phyloP scores from a whole-genome alignment of 306 rosid genomes.

The Cucumis melo region DNA sequence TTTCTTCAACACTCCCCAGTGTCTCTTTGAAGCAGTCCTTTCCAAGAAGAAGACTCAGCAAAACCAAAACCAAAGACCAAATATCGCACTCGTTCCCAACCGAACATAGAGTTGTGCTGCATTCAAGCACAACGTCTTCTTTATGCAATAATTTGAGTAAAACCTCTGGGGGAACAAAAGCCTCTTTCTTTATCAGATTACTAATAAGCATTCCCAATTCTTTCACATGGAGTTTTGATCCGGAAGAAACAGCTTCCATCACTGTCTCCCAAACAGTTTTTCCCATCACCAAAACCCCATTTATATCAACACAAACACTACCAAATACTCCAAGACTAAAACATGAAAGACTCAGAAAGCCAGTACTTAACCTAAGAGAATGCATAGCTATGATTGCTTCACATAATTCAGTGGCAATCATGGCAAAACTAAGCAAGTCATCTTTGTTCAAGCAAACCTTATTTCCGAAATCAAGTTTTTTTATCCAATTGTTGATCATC shows the following conservation, averaged over 20 bases:
- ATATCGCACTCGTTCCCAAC: constrained; percentile 51
- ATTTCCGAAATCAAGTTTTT: constrained; percentile 17
- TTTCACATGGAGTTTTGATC: neutral
- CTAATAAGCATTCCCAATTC: constrained; percentile 19
- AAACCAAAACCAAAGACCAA: constrained; percentile 60
- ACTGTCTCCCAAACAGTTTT: constrained; percentile 22
- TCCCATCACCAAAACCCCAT: constrained; percentile 42
- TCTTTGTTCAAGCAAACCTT: constrained; percentile 21
- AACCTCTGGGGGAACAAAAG: constrained; percentile 53
- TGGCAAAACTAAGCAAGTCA: constrained; percentile 26
- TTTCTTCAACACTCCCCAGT: constrained; percentile 19
- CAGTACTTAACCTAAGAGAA: constrained; percentile 40
- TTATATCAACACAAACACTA: constrained; percentile 43
- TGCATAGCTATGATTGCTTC: constrained; percentile 58
- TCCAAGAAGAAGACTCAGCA: constrained; percentile 47
- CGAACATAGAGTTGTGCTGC: constrained; percentile 18
- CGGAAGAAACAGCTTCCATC: constrained; percentile 18
- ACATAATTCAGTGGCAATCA: constrained; percentile 36
- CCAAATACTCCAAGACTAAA: constrained; percentile 54
- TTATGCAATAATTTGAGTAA: constrained; percentile 35
- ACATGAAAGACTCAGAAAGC: constrained; percentile 45
- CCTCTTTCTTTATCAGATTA: constrained; percentile 19
- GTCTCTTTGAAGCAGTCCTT: constrained; percentile 21
- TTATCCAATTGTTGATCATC: constrained; percentile 20
- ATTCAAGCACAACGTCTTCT: constrained; percentile 19